Percentiles rank a stretch among this genome's conserved stretches.
Evolutionary conservation across 768 basidiomycete genomes (phyloP).

Genomic region (Leccinum incarnatum): DNA sequence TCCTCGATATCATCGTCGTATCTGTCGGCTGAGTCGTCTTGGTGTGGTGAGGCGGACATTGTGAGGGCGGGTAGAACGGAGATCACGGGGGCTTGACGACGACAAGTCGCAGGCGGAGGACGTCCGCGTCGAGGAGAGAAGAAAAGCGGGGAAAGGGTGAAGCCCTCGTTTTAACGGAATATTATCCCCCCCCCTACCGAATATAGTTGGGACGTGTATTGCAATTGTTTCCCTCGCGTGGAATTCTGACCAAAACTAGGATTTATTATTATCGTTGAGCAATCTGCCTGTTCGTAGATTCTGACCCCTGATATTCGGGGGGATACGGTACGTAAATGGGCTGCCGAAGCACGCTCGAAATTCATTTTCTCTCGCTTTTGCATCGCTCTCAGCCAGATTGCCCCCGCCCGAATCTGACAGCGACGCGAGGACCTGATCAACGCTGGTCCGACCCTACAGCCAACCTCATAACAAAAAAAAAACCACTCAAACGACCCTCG

Average conservation of each 20-base stretch:
- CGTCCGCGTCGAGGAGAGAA: conserved; percentile 41
- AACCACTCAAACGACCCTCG: conserved; percentile 1
- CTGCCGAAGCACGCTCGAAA: conserved; percentile 32
- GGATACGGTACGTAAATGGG: conserved; percentile 58
- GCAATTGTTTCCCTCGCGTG: conserved; percentile 66
- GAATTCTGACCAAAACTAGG: conserved; percentile 53
- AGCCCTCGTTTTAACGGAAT: conserved; percentile 74
- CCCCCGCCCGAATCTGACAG: conserved; percentile 14
- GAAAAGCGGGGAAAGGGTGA: conserved; percentile 64
- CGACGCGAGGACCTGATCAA: conserved; percentile 14
- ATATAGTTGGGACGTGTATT: conserved; percentile 65
- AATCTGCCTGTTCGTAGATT: conserved; percentile 48
- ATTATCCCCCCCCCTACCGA: conserved; percentile 56
- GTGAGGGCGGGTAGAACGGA: conserved; percentile 20
- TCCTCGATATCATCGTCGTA: conserved; percentile 58
- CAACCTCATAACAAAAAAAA: not conserved
- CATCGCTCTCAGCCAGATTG: conserved; percentile 25
- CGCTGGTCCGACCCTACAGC: not conserved
- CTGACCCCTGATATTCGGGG: conserved; percentile 59
- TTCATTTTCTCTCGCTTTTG: conserved; percentile 33
- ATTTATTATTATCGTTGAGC: conserved; percentile 56
- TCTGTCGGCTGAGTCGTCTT: conserved; percentile 54
- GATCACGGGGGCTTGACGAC: conserved; percentile 26
- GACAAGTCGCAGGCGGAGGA: conserved; percentile 21
- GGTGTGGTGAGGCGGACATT: conserved; percentile 65